Base-by-base conservation (phyloP, 306 rosid genomes). In the Trichosanthes truncata region DNA sequence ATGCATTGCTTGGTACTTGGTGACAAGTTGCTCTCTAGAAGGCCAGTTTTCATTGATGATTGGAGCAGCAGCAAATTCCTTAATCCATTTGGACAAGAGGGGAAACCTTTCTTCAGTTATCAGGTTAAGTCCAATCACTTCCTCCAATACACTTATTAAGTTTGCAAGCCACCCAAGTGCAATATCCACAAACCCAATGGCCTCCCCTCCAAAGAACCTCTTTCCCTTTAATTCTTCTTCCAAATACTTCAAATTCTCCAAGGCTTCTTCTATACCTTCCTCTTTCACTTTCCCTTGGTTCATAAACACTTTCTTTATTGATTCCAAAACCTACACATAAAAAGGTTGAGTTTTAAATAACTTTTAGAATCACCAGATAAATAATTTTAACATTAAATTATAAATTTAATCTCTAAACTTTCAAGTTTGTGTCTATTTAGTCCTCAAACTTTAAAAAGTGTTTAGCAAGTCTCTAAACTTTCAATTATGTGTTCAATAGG, bases 11-110 rank as follows among this genome's bases (percentile, higher is more conserved):
- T 61, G 74, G 78, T 4, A 79, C 45, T 31, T 83, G 74, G 62
- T 17, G 56, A 86, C 6, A 13, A 86, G 85, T 41, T 79, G 79
- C 38, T 79, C 85, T 25, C 69, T 77, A 9, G 81, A 40, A 11
- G 83, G 87, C 85, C 78, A 86, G 14, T 26, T 83, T 31, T 83
- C 78, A 40, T 78, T 81, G 74, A 86, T 81, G 48, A 81, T 56
- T 5, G 85, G 83, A 45, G 72, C 59, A 60, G 62, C 82, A 40
- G 52, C 80, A 62, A 83, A 86, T 57, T 23, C 68, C 41, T 17
- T 4, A 36, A 1, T 81, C 82, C 87, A 86, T 41, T 77, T 23
- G 31, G 52, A 78, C 23, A 86, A 21, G 38, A 43, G 45, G 15
- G 85, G 87, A 43, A 74, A 45, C 10, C 65, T 78, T 12, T 83